Base-by-base conservation (phyloP, 2,329 filamentous ascomycete genomes). In the Polytolypa hystricis region DNA sequence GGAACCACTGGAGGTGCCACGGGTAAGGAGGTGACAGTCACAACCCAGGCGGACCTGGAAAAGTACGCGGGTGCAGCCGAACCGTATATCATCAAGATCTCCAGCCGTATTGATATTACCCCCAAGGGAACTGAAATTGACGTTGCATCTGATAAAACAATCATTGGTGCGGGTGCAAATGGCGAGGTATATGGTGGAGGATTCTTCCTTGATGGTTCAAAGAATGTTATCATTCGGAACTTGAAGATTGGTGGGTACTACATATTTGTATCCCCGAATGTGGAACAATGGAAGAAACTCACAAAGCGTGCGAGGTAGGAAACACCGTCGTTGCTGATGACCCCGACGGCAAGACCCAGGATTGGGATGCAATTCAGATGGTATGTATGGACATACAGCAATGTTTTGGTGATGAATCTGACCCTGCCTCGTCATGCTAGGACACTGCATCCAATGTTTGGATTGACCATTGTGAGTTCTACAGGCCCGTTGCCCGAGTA, bases 401-500 rank as follows among this genome's bases (percentile, higher is more conserved):
- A 7, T 16, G n/a, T 11, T 18, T 11, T 17, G 15, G 15, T 2
- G 5, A 9, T n/a, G 2, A 18, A 4, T 12, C 10, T 18, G 30
- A 16, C n/a, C n/a, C 14, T 17, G n/a, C n/a, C n/a, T n/a, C n/a
- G 4, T 32, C 17, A 19, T 7, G 11, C n/a, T 15, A 34, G 32
- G 32, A 34, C 14, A 34, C 32, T 17, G 32, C 32, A 17, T 34
- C 32, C 10, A 34, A 34, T 23, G 32, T 34, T 20, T 34, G 32
- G 32, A 34, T 34, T 2, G 32, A 34, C 18, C 32, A 34, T 2
- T 34, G 32, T 34, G 25, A 1, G 32, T 23, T n/a, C 3, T 15
- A 3, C n/a, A n/a, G n/a, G n/a, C 21, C 21, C 7, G n/a, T 25
- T 25, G 21, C n/a, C 21, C n/a, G 7, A 25, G 7, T 7, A 25